Percentiles rank a stretch among this genome's conserved stretches.
Evolutionary conservation across 2,329 filamentous ascomycete species (phyloP).

Genomic region (Fonsecaea nubica): DNA sequence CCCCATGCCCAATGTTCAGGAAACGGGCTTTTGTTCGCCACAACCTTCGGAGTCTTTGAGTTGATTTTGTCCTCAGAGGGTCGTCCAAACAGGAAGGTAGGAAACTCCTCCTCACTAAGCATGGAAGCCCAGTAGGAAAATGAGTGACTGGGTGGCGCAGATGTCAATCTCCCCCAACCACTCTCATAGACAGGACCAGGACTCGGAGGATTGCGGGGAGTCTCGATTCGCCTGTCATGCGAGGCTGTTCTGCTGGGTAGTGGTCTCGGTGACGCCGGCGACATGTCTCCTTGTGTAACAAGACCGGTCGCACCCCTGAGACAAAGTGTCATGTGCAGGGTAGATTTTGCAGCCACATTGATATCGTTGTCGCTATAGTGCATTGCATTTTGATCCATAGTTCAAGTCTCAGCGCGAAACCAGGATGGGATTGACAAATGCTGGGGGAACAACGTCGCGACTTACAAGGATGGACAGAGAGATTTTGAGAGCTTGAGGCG

Average conservation of each 20-base stretch:
- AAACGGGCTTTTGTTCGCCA: background rate
- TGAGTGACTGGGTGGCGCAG: background rate
- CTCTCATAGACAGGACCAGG: background rate
- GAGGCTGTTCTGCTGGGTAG: background rate
- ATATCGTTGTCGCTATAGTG: conserved; percentile 22
- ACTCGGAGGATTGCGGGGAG: background rate
- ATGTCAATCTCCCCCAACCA: background rate
- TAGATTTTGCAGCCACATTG: conserved; percentile 14
- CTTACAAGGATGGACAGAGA: background rate
- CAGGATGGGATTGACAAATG: background rate
- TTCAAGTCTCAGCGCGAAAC: background rate
- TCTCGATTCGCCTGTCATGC: background rate
- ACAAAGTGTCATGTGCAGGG: conserved; percentile 19
- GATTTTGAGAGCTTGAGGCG: background rate
- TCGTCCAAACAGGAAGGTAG: conserved; percentile 19
- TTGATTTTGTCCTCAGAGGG: background rate
- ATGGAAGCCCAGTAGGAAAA: background rate
- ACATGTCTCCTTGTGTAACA: background rate
- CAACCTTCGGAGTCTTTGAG: background rate
- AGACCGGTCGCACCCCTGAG: background rate
- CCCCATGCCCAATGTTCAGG: background rate
- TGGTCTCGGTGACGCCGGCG: background rate
- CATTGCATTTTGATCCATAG: background rate
- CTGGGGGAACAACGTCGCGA: background rate
- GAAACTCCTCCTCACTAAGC: background rate